Percentiles rank a stretch among this genome's conserved stretches.
These are phyloP conservation scores for Solanum lycopersicoides DNA, from an alignment of 257 asterid species.

Conservation along the genomic window DNA sequence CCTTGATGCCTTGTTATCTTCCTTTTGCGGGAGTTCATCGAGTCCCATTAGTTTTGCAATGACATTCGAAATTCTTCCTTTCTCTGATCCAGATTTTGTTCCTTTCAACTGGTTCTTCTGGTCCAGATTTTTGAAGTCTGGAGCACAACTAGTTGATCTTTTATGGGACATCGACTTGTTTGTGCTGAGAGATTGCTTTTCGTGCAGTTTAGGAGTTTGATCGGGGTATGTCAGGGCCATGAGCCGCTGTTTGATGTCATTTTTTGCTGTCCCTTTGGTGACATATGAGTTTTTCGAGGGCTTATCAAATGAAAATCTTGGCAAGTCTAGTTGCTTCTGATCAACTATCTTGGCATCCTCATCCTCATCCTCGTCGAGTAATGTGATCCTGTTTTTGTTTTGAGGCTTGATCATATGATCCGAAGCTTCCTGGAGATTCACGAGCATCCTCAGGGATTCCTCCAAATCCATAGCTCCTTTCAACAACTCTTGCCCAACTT, in stretches of 20 bases:
- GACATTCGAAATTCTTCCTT: slow-evolving; percentile 71
- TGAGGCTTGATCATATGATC: slow-evolving; percentile 19
- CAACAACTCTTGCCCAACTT: slow-evolving; percentile 68
- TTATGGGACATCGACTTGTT: slow-evolving; percentile 26
- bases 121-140: slow-evolving; percentile 20
- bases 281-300: slow-evolving; percentile 19
- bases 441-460: slow-evolving; percentile 70
- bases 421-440: slow-evolving; percentile 55
- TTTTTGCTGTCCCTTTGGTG: slow-evolving; percentile 15
- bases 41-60: slow-evolving; percentile 95
- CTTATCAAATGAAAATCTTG: slow-evolving; percentile 78
- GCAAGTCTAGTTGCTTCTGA: slow-evolving; percentile 51
- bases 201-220: slow-evolving; percentile 15
- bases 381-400: slow-evolving; percentile 38
- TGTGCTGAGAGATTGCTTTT: slow-evolving; percentile 13
- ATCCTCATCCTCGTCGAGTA: slow-evolving; percentile 64
- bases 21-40: slow-evolving; percentile 50
- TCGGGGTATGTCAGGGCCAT: slow-evolving; percentile 33
- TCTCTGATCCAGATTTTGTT: slow-evolving; percentile 27
- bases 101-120: slow-evolving; percentile 18
- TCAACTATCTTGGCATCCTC: slow-evolving; percentile 27
- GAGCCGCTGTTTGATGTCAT: slow-evolving; percentile 20
- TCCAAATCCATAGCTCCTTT: slow-evolving; percentile 83
- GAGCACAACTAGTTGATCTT: slow-evolving; percentile 44
- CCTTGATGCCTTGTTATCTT: slow-evolving; percentile 5